Conservation (phyloP, 352 stramenopile genomes). For the Phytophthora ramorum region DNA sequence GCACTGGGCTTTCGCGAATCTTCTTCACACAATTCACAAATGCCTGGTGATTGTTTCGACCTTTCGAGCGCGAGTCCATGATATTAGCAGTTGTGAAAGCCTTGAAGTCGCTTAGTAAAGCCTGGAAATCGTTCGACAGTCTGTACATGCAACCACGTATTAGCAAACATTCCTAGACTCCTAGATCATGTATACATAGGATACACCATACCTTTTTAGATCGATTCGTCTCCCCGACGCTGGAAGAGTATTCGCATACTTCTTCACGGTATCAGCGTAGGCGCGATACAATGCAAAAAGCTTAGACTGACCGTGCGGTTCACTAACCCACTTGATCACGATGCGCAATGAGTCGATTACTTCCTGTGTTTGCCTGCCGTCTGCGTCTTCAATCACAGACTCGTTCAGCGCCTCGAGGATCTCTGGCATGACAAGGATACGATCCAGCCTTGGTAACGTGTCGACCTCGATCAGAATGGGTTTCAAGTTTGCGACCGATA, state of each 20-base stretch:
- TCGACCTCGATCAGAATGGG: background rate
- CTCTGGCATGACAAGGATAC: background rate
- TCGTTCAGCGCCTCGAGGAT: background rate
- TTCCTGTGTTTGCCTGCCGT: background rate
- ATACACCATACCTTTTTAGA: background rate
- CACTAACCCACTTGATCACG: background rate
- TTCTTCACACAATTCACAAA: background rate
- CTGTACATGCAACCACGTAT: background rate
- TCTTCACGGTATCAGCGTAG: background rate
- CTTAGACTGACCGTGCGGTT: background rate
- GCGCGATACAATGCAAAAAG: conserved; percentile 2
- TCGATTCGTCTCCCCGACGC: background rate
- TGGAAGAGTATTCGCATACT: background rate
- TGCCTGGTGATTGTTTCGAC: background rate
- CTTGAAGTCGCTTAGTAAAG: background rate
- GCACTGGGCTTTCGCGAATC: background rate
- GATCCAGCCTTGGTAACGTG: background rate
- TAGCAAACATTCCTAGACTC: background rate
- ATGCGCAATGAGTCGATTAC: conserved; percentile 3
- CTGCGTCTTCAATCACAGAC: background rate
- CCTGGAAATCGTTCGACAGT: background rate
- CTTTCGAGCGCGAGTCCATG: background rate
- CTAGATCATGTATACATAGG: background rate
- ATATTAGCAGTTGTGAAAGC: background rate
- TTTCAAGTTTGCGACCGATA: background rate